Evolutionary conservation across 768 basidiomycete species (phyloP).

Genomic region (Mycena galericulata): DNA sequence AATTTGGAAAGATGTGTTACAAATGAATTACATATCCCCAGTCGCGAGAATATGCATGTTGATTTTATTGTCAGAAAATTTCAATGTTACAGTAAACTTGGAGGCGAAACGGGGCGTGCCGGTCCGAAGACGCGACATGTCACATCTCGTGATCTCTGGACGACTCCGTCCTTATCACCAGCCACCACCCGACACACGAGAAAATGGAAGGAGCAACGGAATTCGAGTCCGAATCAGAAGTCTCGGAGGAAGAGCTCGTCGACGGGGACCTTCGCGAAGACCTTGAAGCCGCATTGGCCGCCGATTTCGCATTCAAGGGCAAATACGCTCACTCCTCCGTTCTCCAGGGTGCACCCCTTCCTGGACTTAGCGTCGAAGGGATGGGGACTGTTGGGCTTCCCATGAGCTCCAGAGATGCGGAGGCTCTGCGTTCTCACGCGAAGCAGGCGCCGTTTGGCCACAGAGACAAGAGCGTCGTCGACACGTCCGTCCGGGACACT

Average conservation of each 20-base stretch:
- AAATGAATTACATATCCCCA: too few relatives aligned
- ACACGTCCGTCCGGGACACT: background rate
- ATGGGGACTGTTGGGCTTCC: constrained; percentile 10
- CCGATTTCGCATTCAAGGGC: constrained; percentile 13
- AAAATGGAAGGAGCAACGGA: background rate
- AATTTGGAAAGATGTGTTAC: too few relatives aligned
- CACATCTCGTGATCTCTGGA: too few relatives aligned
- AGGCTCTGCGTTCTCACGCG: background rate
- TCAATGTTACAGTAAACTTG: too few relatives aligned
- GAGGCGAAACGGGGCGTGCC: too few relatives aligned
- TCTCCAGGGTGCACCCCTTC: background rate
- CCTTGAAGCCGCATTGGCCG: constrained; percentile 7
- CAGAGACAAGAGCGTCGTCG: background rate
- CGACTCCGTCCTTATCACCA: too few relatives aligned
- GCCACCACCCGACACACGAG: background rate
- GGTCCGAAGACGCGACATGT: too few relatives aligned
- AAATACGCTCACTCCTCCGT: constrained; percentile 22
- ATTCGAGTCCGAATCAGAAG: background rate
- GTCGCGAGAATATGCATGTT: too few relatives aligned
- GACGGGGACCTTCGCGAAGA: constrained; percentile 16
- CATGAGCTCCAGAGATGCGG: constrained; percentile 9
- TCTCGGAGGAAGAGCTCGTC: background rate
- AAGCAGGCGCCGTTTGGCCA: constrained; percentile 10
- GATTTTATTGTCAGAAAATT: too few relatives aligned
- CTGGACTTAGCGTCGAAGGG: constrained; percentile 8